A percentile compares a stretch with the other conserved stretches of the same genome.
phyloP scores from a whole-genome alignment of 768 basidiomycete species.

The Brasilioporus rufonigricans region DNA sequence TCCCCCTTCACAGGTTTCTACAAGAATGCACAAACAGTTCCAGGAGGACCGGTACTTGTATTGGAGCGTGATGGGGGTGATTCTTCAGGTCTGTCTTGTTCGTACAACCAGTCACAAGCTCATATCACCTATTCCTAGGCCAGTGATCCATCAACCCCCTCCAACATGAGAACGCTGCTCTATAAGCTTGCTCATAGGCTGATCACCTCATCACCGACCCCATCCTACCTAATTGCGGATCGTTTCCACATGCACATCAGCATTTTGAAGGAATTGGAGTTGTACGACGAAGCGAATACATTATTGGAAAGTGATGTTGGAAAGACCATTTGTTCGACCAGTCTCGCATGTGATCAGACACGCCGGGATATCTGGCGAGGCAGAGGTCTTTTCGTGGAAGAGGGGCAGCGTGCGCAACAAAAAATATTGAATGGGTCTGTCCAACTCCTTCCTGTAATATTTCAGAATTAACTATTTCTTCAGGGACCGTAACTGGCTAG shows the following conservation, averaged over 20 bases:
- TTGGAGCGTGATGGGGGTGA: conserved; percentile 78
- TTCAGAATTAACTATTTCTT: conserved; percentile 22
- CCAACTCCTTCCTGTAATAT: neutral
- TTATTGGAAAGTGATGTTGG: conserved; percentile 70
- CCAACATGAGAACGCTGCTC: conserved; percentile 62
- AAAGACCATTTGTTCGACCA: conserved; percentile 63
- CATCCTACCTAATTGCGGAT: conserved; percentile 65
- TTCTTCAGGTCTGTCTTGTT: conserved; percentile 60
- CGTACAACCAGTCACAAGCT: conserved; percentile 6
- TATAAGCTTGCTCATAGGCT: conserved; percentile 78
- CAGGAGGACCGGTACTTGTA: conserved; percentile 78
- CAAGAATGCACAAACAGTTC: conserved; percentile 81
- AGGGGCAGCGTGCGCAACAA: conserved; percentile 57
- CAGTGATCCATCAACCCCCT: conserved; percentile 60
- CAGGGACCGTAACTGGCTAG: conserved; percentile 85
- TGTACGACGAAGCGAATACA: conserved; percentile 68
- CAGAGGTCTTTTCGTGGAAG: conserved; percentile 56
- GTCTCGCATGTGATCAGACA: conserved; percentile 70
- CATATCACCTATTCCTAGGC: conserved; percentile 46
- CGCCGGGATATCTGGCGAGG: conserved; percentile 67
- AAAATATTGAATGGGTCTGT: conserved; percentile 61
- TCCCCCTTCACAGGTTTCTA: conserved; percentile 54
- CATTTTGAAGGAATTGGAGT: conserved; percentile 65
- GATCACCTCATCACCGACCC: conserved; percentile 58
- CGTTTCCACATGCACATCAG: conserved; percentile 75